Base-by-base conservation (phyloP, 345 rosid genomes). In the Camelina sativa region DNA sequence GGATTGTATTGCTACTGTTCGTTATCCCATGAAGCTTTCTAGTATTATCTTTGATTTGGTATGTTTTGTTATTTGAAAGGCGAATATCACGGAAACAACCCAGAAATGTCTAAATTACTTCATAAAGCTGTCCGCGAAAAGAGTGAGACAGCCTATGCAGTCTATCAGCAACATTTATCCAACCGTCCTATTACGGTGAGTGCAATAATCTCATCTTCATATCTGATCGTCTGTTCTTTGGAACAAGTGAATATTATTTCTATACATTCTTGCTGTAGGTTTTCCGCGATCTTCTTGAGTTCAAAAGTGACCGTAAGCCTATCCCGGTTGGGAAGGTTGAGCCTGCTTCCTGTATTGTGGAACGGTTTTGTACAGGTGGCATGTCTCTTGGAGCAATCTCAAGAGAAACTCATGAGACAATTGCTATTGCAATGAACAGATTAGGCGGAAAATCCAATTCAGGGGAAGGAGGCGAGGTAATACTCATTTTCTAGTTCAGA, bases 331-430 rank as follows among this genome's bases (percentile, higher is more conserved):
- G 99, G 60, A 89, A 83, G 86, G 99, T 95, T 83, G 99, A 95
- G 80, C 91, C 97, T 56, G 96, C 97, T 46, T 60, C 83, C 46
- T 82, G 88, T 41, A 95, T 95, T 74, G 99, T 92, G 59, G 80
- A 89, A 74, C 85, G 97, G 66, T 95, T 95, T 82, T 95, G 99
- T 82, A 95, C 99, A 40, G 99, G 99, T 57, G 99, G 97, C 62
- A 95, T 95, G 99, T 92, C 99, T 16, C 97, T 95, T 34, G 99
- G 99, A 75, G 99, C 99, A 72, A 95, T 95, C 80, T 95, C 99
- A 63, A 89, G 99, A 83, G 99, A 95, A 86, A 95, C 99, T 76
- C 99, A 95, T 72, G 99, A 95, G 82, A 96, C 97, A 67, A 95
- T 95, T 80, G 97, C 97, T 79, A 85, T 92, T 82, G 99, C 97